Base-by-base conservation (phyloP, 208 protist species). In the Polymyxa betae region DNA sequence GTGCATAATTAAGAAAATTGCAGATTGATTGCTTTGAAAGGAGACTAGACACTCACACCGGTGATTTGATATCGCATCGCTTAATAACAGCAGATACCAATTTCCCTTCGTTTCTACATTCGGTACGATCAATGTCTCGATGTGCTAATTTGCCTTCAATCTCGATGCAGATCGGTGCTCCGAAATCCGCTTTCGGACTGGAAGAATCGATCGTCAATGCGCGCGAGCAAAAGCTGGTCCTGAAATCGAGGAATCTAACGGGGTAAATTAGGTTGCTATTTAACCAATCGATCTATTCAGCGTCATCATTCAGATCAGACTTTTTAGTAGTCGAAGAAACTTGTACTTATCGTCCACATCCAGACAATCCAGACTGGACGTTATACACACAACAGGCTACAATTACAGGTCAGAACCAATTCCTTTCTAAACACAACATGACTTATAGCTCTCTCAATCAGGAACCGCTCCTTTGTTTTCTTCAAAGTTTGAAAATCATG, bases 301-400 rank as follows among this genome's bases (percentile, higher is more conserved):
- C n/a, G n/a, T 35, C 35, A n/a, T n/a, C 72, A n/a, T 35, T 82
- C 40, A 82, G 72, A n/a, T 35, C 72, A 12, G 72, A 82, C 16
- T 82, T 82, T 35, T 5, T 82, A 5, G 72, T 82, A 20, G 72
- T 82, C n/a, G 72, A 82, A 43, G 72, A 82, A 43, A 43, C 40
- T 5, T 82, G 72, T n/a, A 82, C 72, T 5, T 82, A 82, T 82
- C 12, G 10, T 20, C 35, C 5, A 43, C 72, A 82, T 82, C 72
- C 72, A 35, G 72, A 82, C n/a, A 82, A 82, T 43, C 72, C 72
- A 20, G 72, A 82, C n/a, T 82, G 72, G 72, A 82, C 72, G 5
- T 5, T 82, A 20, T 82, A 82, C 35, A 82, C n/a, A 20, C 72
- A 82, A n/a, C n/a, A 82, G 72, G 72, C 72, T 12, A 82, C 72